These are phyloP conservation scores for Rhodotorula sp. DNA, from an alignment of 1,284 basidiomycete species.

Conservation along the genomic window DNA sequence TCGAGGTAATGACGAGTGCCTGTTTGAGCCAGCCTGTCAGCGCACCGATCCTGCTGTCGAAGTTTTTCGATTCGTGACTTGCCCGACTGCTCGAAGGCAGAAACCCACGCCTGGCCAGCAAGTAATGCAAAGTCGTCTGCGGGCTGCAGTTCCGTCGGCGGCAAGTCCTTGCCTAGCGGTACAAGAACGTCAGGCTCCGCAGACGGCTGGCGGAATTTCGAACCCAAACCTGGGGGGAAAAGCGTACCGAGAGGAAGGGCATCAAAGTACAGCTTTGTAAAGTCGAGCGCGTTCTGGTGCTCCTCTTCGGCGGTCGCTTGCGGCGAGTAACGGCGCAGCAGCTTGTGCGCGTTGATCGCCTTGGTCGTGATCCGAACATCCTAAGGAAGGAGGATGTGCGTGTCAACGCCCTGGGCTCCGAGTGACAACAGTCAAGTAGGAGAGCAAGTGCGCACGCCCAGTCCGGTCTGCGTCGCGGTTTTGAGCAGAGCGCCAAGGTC, in stretches of 20 bases:
- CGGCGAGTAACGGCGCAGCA: slow-evolving; percentile 60
- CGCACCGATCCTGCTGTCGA: background rate
- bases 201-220: no score
- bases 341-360: slow-evolving; percentile 68
- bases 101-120: slow-evolving; percentile 65
- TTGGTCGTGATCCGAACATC: slow-evolving; percentile 57
- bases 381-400: slow-evolving; percentile 49
- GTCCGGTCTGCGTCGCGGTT: background rate
- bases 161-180: slow-evolving; percentile 55
- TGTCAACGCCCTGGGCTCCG: background rate
- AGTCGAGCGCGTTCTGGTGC: slow-evolving; percentile 55
- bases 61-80: slow-evolving; percentile 5
- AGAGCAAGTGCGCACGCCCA: background rate
- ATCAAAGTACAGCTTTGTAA: slow-evolving; percentile 62
- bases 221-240: background rate
- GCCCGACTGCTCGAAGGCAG: slow-evolving; percentile 57
- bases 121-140: slow-evolving; percentile 79
- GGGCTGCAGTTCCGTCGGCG: slow-evolving; percentile 76
- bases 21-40: slow-evolving; percentile 19
- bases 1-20: slow-evolving; percentile 61
- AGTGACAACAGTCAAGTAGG: no score
- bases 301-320: slow-evolving; percentile 61
- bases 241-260: slow-evolving; percentile 62
- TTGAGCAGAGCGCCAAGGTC: background rate
- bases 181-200: background rate